Percentiles rank a stretch among this genome's conserved stretches.
Evolutionary conservation across 129 eudicot genomes (phyloP).

Genomic region (Arctium lappa): DNA sequence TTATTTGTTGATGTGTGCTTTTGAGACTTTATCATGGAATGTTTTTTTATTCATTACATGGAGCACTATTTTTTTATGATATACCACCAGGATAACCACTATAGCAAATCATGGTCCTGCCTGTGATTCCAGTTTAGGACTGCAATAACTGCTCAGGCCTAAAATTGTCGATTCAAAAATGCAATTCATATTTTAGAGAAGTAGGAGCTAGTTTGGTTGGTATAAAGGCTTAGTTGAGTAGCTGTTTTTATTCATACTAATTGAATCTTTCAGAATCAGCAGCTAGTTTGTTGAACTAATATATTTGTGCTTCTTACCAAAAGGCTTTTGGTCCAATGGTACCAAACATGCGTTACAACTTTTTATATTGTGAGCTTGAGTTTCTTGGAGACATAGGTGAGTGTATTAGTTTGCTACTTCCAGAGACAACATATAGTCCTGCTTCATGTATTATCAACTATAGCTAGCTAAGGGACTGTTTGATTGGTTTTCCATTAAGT

Average conservation of each 20-base stretch:
- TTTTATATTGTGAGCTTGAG: not conserved
- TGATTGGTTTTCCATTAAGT: not conserved
- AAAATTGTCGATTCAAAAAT: not conserved
- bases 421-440: too few species aligned
- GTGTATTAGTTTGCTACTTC: not conserved
- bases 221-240: not conserved
- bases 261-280: not conserved
- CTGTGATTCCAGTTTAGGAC: not conserved
- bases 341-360: not conserved
- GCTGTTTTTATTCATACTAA: not conserved
- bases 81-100: not conserved
- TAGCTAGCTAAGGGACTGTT: not conserved
- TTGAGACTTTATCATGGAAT: not conserved
- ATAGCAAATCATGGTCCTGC: not conserved
- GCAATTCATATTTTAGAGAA: not conserved
- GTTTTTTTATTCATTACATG: not conserved
- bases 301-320: not conserved
- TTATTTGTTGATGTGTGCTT: not conserved
- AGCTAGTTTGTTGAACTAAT: not conserved
- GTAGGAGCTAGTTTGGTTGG: constrained; percentile 15
- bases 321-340: not conserved
- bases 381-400: not conserved
- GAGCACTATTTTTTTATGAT: not conserved
- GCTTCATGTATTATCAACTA: not conserved
- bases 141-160: not conserved